Conservation (phyloP, 129 eudicot genomes). For the Silybum marianum region DNA sequence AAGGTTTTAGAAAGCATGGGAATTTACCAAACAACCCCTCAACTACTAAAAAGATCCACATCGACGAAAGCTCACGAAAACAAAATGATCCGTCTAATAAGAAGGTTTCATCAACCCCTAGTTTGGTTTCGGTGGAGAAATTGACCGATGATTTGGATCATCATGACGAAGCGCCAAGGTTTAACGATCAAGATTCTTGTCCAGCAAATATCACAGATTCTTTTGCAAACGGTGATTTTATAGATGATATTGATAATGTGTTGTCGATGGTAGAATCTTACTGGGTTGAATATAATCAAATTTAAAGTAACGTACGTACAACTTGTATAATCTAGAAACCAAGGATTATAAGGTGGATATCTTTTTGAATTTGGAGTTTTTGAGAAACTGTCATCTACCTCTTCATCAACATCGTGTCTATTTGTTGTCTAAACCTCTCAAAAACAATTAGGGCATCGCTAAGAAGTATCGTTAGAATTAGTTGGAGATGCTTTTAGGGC, state of each 20-base stretch:
- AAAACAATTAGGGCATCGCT: not conserved
- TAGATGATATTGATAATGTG: not conserved
- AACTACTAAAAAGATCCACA: not conserved
- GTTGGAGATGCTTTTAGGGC: not conserved
- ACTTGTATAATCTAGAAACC: no score
- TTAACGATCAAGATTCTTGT: slow-evolving; percentile 39
- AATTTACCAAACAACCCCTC: not conserved
- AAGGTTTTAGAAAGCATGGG: not conserved
- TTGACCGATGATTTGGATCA: not conserved
- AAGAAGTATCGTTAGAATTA: not conserved
- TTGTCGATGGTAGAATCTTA: slow-evolving; percentile 3
- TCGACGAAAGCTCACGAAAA: not conserved
- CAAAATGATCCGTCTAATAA: slow-evolving; percentile 27
- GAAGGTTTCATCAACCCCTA: slow-evolving; percentile 28
- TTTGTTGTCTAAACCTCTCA: no score
- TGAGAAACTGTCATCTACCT: not conserved
- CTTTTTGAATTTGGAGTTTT: not conserved
- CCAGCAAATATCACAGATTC: slow-evolving; percentile 22
- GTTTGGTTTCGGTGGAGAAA: slow-evolving; percentile 18
- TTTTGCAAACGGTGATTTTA: slow-evolving; percentile 1
- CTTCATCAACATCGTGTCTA: not conserved
- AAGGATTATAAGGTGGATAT: no score
- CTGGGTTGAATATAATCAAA: not conserved
- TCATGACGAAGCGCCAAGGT: slow-evolving; percentile 1
- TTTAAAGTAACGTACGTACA: slow-evolving; percentile 1